These are phyloP conservation scores for Phytophthora nicotianae DNA, from an alignment of 352 stramenopile genomes.

Conservation along the genomic window DNA sequence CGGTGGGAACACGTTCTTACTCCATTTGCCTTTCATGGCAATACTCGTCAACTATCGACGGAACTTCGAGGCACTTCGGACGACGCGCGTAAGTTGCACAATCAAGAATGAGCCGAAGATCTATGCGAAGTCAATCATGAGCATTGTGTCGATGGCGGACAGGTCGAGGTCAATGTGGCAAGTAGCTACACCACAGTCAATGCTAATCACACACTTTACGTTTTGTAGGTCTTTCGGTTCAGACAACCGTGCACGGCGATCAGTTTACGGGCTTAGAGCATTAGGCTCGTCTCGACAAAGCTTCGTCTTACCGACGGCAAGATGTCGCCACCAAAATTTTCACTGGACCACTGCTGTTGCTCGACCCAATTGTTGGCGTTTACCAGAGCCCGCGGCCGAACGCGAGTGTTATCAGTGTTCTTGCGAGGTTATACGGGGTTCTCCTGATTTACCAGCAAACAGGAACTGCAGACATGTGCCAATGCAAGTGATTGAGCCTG, in stretches of 20 bases:
- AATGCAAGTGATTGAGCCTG: too few relatives aligned
- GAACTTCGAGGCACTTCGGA: neutral
- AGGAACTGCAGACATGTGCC: too few relatives aligned
- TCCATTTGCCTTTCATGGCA: slow-evolving; percentile 31
- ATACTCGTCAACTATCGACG: neutral
- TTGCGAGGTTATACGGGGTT: too few relatives aligned
- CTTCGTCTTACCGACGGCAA: too few relatives aligned
- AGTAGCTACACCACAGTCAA: neutral
- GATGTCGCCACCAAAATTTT: neutral
- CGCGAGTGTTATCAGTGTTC: too few relatives aligned
- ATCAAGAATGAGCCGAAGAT: slow-evolving; percentile 16
- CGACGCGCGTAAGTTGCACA: slow-evolving; percentile 15
- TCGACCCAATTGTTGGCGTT: neutral
- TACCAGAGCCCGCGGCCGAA: too few relatives aligned
- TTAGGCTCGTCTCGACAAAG: neutral
- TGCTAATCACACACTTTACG: neutral
- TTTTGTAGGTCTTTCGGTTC: neutral
- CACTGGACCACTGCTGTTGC: neutral
- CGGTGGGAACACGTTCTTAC: slow-evolving; percentile 39
- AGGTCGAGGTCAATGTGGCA: neutral
- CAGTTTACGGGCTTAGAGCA: neutral
- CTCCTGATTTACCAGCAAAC: too few relatives aligned
- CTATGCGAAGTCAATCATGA: neutral
- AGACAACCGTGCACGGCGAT: neutral
- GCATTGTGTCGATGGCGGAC: neutral